Conservation (phyloP, 495 filamentous ascomycete species). For the Neurospora terricola region DNA sequence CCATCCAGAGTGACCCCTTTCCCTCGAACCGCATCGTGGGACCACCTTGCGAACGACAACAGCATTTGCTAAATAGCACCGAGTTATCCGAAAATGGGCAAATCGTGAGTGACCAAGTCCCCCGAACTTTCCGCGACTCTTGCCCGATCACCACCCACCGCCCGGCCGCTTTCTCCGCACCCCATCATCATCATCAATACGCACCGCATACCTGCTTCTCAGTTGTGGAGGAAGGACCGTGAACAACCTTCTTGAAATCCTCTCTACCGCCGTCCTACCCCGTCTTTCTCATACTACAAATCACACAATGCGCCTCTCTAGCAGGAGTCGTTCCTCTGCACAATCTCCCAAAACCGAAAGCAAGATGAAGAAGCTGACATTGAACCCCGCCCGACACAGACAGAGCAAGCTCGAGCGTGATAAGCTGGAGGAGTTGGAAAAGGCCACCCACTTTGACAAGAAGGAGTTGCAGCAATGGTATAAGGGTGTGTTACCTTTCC, state of each 20-base stretch:
- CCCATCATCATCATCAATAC: not conserved
- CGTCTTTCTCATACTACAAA: not conserved
- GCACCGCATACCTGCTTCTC: not conserved
- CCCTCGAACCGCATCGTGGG: not conserved
- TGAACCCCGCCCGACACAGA: constrained; percentile 29
- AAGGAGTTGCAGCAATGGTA: constrained; percentile 99
- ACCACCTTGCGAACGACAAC: not conserved
- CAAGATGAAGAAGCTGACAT: constrained; percentile 3
- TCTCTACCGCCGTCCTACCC: not conserved
- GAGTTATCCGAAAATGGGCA: not conserved
- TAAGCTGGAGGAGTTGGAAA: constrained; percentile 89
- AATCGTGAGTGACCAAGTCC: not conserved
- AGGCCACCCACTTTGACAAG: constrained; percentile 97
- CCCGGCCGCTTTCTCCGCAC: not conserved
- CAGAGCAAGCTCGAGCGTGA: constrained; percentile 93
- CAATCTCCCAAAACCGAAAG: not conserved
- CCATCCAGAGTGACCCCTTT: not conserved
- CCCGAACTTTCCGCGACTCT: not conserved
- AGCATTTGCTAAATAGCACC: not conserved
- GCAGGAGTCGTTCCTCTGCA: not conserved
- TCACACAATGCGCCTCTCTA: not conserved
- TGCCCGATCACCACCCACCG: not conserved
- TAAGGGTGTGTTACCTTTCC: constrained; percentile 55
- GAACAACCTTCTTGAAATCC: not conserved
- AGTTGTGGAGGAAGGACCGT: not conserved